Percentiles rank a stretch among this genome's conserved stretches.
Evolutionary conservation across 108 stramenopile genomes (phyloP).

Genomic region (Pseudonitzschia multistriata): DNA sequence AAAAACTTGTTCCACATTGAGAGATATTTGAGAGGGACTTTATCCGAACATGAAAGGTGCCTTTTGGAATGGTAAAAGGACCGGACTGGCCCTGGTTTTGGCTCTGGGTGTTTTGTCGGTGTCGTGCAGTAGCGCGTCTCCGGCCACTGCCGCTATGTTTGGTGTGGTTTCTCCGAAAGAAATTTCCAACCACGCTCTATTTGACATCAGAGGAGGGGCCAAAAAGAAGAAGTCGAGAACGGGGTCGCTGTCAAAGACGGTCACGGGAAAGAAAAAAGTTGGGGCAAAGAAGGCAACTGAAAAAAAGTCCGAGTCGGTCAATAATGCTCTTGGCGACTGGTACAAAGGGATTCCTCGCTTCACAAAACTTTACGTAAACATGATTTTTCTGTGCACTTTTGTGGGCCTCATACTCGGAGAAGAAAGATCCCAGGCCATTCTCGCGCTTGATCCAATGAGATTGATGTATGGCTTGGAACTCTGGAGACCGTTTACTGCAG

Average conservation of each 20-base stretch:
- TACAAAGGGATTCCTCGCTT: slow-evolving; percentile 79
- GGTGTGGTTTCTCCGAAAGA: not conserved
- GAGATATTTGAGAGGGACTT: not conserved
- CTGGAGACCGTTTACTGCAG: slow-evolving; percentile 86
- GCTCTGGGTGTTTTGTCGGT: not conserved
- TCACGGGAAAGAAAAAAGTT: slow-evolving; percentile 42
- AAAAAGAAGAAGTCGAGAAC: slow-evolving; percentile 19
- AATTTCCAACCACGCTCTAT: slow-evolving; percentile 8
- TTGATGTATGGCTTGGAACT: slow-evolving; percentile 74
- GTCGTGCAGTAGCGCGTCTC: not conserved
- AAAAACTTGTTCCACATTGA: too few relatives aligned
- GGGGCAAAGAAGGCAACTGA: slow-evolving; percentile 21
- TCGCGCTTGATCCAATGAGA: slow-evolving; percentile 81
- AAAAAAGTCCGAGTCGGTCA: slow-evolving; percentile 2
- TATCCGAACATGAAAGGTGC: slow-evolving; percentile 1
- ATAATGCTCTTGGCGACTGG: slow-evolving; percentile 29
- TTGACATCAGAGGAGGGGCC: slow-evolving; percentile 36
- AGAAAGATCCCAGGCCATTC: slow-evolving; percentile 72
- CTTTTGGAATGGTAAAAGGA: not conserved
- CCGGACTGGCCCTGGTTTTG: not conserved
- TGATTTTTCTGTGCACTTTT: slow-evolving; percentile 64
- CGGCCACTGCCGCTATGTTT: not conserved
- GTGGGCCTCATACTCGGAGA: slow-evolving; percentile 79
- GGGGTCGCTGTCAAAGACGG: slow-evolving; percentile 26
- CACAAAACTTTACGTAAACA: slow-evolving; percentile 80